Evolutionary conservation across 257 asterid genomes (phyloP), one percentile per base, ranked within the genome.

Genomic region (Phtheirospermum japonicum): DNA sequence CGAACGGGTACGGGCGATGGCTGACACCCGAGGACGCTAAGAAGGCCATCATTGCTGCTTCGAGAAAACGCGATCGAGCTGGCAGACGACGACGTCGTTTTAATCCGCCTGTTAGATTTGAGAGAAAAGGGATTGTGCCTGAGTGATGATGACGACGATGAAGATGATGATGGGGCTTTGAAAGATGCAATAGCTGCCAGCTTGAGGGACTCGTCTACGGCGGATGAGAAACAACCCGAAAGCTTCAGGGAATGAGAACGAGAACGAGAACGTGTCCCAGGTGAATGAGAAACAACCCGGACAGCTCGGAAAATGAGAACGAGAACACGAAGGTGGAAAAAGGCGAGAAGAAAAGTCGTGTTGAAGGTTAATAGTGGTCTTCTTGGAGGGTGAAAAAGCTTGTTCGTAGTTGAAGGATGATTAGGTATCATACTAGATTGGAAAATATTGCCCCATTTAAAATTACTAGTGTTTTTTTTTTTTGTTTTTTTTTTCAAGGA

Each of bases 171-270:
- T 8, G 7, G 16, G 54, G 10, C 11, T 18, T 17, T 48, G 54
- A 48, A 48, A 9, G 54, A 48, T 26, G 54, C 54, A 18, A 48
- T 48, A 14, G 54, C 54, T 48, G 54, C 54, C 23, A 48, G 54
- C 54, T 48, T 48, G 54, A 48, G 16, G 54, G 54, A 48, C 4
- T 17, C 54, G 3, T 19, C 54, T 48, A 4, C 54, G 19, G 49
- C n/a, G 11, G 14, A 13, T 4, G 18, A 13, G 19, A 42, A 42
- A 42, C 49, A 42, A 7, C 19, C 49, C 49, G 49, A 42, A 2
- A 17, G 5, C 8, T 13, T n/a, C 49, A 6, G 49, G 28, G 3
- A 23, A 12, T 42, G 49, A 42, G 49, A 42, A 13, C 7, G 9
- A 40, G 13, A 6, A 11, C 3, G 13, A 17, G 14, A 17, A 13